Evolutionary conservation across 2,329 filamentous ascomycete species (phyloP), one percentile per base, ranked within the genome.

Genomic region (Pseudogymnoascus sp.): DNA sequence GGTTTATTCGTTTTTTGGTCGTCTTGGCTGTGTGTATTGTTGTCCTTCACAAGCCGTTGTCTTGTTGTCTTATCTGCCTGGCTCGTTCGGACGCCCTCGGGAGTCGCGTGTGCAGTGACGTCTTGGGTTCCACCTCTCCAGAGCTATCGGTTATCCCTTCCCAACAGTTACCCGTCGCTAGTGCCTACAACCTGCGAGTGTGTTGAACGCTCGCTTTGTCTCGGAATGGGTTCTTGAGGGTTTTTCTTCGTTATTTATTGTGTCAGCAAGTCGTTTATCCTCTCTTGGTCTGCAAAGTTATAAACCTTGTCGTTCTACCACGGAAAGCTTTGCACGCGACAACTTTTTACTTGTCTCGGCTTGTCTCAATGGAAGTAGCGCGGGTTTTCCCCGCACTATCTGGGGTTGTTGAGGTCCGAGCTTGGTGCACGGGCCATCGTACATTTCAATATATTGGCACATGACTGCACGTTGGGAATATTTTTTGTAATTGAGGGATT

Each of bases 111-210:
- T 55, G 28, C 25, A 55, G 49, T 55, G 49, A 55, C 49, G 49
- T 55, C 25, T 55, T 9, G 3, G 49, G 25, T 33, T 33, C 49
- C 25, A 30, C 49, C n/a, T 14, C 45, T 33, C 45, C n/a, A 52
- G 49, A 33, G 19, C 19, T 55, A 55, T 33, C 49, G 49, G 28
- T 55, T 55, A 55, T 55, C 49, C 45, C 45, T 11, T 55, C 45
- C 28, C 49, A 55, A 55, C 49, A 55, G 49, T 55, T 55, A 55
- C 49, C 49, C 49, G 49, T 55, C 49, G n/a, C 28, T 55, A 55
- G 49, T 33, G 49, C 28, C 45, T 55, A 19, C n/a, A 33, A 55
- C 9, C 25, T 19, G 25, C 28, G 25, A 33, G 49, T 55, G 49
- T 55, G 49, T 55, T 55, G 49, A 55, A 55, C 49, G 49, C 49